These are phyloP conservation scores for Trametes polyzona DNA, from an alignment of 1,284 basidiomycete species.

Conservation along the genomic window DNA sequence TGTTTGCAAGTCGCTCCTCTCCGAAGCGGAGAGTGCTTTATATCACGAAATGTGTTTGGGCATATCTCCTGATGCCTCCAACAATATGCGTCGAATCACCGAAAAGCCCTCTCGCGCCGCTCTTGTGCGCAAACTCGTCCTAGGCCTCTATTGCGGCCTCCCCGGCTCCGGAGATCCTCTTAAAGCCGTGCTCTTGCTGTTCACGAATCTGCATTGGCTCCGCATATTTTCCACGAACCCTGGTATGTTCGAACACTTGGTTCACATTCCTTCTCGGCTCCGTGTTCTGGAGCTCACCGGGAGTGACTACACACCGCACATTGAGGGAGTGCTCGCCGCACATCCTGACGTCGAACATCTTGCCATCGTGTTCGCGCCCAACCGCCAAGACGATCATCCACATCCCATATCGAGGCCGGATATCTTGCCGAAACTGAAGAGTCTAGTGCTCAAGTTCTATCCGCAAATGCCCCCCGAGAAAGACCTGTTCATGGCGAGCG, in stretches of 20 bases:
- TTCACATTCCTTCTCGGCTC: not conserved
- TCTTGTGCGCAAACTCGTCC: not conserved
- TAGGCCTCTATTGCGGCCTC: not conserved
- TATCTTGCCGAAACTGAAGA: not conserved
- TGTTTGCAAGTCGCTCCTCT: not conserved
- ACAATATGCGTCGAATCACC: not conserved
- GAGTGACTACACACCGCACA: not conserved
- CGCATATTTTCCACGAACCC: not conserved
- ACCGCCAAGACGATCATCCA: too few relatives aligned
- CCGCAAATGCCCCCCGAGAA: too few relatives aligned
- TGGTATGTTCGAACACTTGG: not conserved
- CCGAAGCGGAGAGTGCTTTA: not conserved
- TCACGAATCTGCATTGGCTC: not conserved
- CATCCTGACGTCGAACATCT: not conserved
- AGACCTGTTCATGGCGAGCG: too few relatives aligned
- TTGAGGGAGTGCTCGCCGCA: not conserved
- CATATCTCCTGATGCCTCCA: not conserved
- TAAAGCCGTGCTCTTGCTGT: not conserved
- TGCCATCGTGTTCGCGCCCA: too few relatives aligned
- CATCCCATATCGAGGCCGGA: not conserved
- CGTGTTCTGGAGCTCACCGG: not conserved
- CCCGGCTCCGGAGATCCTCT: not conserved
- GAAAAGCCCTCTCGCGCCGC: not conserved
- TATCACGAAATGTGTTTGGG: not conserved
- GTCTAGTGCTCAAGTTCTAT: too few relatives aligned